Percentiles rank a stretch among this genome's conserved stretches.
Evolutionary conservation across 2,329 filamentous ascomycete genomes (phyloP).

Genomic region (Paraphoma chrysanthemicola): DNA sequence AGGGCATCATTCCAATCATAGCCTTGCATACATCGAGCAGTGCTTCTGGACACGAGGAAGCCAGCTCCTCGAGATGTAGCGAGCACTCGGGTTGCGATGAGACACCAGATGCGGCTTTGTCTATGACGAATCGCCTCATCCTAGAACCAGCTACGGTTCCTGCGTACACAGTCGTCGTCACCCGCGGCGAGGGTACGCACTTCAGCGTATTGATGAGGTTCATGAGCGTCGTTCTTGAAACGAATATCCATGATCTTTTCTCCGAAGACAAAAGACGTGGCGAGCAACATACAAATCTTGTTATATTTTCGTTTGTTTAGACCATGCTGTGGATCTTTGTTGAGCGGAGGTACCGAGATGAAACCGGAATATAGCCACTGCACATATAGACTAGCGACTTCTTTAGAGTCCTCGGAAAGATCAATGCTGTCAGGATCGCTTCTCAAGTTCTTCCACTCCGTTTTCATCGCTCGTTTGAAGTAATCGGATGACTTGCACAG

Average conservation of each 20-base stretch:
- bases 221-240: slow-evolving; percentile 2
- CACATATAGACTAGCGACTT: slow-evolving; percentile 1
- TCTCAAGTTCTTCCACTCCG: slow-evolving; percentile 3
- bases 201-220: background rate
- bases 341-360: background rate
- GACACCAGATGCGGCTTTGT: too few relatives aligned
- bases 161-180: background rate
- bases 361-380: slow-evolving; percentile 5
- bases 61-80: background rate
- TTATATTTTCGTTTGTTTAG: background rate
- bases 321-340: background rate
- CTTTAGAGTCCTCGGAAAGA: background rate
- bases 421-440: slow-evolving; percentile 1
- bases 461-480: slow-evolving; percentile 7
- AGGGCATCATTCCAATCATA: background rate
- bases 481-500: slow-evolving; percentile 9
- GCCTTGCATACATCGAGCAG: background rate
- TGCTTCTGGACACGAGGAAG: background rate
- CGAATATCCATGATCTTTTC: slow-evolving; percentile 8
- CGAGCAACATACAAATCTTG: background rate
- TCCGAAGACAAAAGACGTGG: slow-evolving; percentile 8
- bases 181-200: too few relatives aligned
- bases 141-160: background rate
- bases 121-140: background rate
- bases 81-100: background rate